Base-by-base conservation (phyloP, 2,329 filamentous ascomycete species). In the Aspergillus puulaauensis region DNA sequence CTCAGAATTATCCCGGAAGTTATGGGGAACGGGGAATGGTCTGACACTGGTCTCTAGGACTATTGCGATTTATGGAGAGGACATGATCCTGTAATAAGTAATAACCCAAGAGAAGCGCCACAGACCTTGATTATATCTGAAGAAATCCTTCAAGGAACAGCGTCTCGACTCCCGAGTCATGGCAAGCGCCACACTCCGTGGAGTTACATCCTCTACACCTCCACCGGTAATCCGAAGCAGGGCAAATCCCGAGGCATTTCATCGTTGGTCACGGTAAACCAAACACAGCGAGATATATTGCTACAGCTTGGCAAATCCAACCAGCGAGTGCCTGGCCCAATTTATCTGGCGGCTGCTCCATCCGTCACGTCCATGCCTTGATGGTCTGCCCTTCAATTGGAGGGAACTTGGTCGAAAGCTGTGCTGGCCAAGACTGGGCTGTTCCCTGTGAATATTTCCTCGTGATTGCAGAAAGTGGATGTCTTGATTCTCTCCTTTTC, bases 181-280 rank as follows among this genome's bases (percentile, higher is more conserved):
- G 19, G 15, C 33, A 24, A 21, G n/a, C 50, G 35, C 40, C 23
- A 41, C 27, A 45, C 9, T 31, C 27, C 27, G 27, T 31, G 27
- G 27, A 31, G 27, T 31, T 31, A 11, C 27, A 11, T 31, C 27
- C 3, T 31, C 9, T 9, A 11, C 27, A 31, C 27, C 45, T 54
- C 45, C 43, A 41, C 43, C 52, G 43, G 35, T 39, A 19, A 48
- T 41, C 40, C 54, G 19, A 52, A 50, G 43, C 54, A 56, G 48
- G 44, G 41, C 5, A 56, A 45, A 27, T 31, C 24, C 40, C 47
- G 47, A 47, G 35, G 15, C 24, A 9, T 41, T 41, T 39, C 49
- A 33, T 27, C 45, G 24, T 43, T 33, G 49, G n/a, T 24, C 17
- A 27, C n/a, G 15, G 12, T 1, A 31, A 31, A 31, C 27, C 27